Evolutionary conservation across 371 early-diverging fungal genomes (phyloP).

Genomic region (Basidiobolus meristosporus): DNA sequence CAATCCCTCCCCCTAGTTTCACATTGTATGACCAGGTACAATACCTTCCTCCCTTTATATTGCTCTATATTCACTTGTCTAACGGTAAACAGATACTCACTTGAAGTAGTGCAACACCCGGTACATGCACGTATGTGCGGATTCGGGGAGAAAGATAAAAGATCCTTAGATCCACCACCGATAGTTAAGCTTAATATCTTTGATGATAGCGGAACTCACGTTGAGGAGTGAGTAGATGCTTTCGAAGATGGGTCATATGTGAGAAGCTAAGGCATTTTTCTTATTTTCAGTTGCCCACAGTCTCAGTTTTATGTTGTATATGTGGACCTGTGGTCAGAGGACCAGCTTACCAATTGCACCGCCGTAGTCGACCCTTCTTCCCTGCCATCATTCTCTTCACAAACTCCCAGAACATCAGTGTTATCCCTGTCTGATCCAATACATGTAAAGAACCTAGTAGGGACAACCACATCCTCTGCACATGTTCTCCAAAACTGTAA

Average conservation of each 20-base stretch:
- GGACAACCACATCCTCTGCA: constrained; percentile 46
- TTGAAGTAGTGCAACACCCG: constrained; percentile 44
- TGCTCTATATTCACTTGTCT: background rate
- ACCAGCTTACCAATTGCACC: constrained; percentile 16
- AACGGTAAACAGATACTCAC: constrained; percentile 2
- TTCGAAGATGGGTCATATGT: constrained; percentile 11
- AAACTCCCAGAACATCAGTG: no score
- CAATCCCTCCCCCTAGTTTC: no score
- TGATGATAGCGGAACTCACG: constrained; percentile 8
- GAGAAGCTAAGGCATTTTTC: background rate
- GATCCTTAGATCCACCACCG: constrained; percentile 34
- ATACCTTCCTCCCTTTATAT: no score
- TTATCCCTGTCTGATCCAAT: constrained; percentile 8
- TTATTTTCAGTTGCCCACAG: background rate
- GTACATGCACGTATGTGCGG: constrained; percentile 71
- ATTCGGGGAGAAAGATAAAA: constrained; percentile 52
- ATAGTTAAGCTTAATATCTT: constrained; percentile 16
- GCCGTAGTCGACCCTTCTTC: constrained; percentile 26
- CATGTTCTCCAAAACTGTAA: constrained; percentile 33
- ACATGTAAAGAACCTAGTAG: constrained; percentile 41
- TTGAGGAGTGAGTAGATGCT: constrained; percentile 5
- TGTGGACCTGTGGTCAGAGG: constrained; percentile 32
- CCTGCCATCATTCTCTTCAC: constrained; percentile 14
- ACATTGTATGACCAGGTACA: no score
- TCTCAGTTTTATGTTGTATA: constrained; percentile 2